Percentiles rank a stretch among this genome's conserved stretches.
Conservation (phyloP, 306 rosid species). For the Casuarina glauca region DNA sequence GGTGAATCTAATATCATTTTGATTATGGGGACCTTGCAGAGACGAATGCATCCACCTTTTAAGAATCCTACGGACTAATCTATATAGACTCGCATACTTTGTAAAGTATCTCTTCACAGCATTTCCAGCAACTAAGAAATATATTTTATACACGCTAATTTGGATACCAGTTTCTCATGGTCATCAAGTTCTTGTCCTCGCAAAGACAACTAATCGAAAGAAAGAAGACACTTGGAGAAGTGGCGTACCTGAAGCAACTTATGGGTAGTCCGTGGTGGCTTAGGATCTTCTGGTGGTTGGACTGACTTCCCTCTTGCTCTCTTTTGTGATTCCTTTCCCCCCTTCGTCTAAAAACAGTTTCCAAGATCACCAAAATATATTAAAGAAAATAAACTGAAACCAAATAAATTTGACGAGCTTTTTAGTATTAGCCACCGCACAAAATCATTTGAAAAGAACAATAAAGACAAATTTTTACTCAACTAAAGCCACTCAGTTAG, state of each 20-base stretch:
- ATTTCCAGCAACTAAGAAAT: background rate
- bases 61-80: background rate
- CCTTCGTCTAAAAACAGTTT: slow-evolving; percentile 47
- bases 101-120: background rate
- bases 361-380: background rate
- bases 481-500: background rate
- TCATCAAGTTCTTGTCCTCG: background rate
- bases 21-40: background rate
- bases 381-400: slow-evolving; percentile 3
- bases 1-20: background rate
- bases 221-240: slow-evolving; percentile 1
- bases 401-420: background rate
- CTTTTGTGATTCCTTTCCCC: slow-evolving; percentile 51
- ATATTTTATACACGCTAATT: background rate
- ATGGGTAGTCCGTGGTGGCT: slow-evolving; percentile 68
- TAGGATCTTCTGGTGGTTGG: slow-evolving; percentile 42
- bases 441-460: background rate
- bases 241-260: slow-evolving; percentile 76
- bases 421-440: background rate
- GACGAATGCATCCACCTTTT: background rate
- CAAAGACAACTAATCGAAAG: background rate
- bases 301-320: slow-evolving; percentile 44
- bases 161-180: background rate
- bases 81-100: background rate
- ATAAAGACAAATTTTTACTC: background rate